These are phyloP conservation scores for Pseudophaeomoniella oleicola DNA, from an alignment of 2,329 filamentous ascomycete species.

Conservation along the genomic window DNA sequence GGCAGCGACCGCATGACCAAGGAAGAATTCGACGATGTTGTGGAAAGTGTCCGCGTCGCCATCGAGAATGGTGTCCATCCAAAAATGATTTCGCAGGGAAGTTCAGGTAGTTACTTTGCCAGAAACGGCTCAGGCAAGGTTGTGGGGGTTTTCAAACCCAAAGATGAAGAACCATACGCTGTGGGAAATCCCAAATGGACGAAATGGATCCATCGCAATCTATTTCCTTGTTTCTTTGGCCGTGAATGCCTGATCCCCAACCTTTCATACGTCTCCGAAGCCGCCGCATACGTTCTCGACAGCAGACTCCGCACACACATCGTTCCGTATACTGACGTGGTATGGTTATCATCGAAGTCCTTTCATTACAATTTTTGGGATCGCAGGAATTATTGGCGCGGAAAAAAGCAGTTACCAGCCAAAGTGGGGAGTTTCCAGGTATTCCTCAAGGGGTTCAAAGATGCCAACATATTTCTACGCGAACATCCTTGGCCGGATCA, in stretches of 20 bases:
- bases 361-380: constrained; percentile 99
- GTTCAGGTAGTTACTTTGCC: constrained; percentile 96
- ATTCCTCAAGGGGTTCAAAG: constrained; percentile 91
- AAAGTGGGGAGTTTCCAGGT: constrained; percentile 96
- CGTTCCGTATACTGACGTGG: constrained; percentile 92
- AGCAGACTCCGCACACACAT: constrained; percentile 77
- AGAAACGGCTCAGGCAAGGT: constrained; percentile 83
- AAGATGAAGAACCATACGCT: constrained; percentile 96
- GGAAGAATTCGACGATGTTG: constrained; percentile 70
- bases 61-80: constrained; percentile 88
- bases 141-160: constrained; percentile 95
- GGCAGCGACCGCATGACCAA: constrained; percentile 55
- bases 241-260: constrained; percentile 93
- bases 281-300: constrained; percentile 90
- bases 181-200: constrained; percentile 98
- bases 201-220: constrained; percentile 96
- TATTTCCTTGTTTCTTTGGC: constrained; percentile 96
- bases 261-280: constrained; percentile 93
- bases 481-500: constrained; percentile 97
- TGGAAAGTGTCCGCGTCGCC: constrained; percentile 78
- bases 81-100: constrained; percentile 91
- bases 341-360: constrained; percentile 85
- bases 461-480: constrained; percentile 86
- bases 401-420: constrained; percentile 70
- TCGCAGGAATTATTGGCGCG: constrained; percentile 71